Percentiles rank a stretch among this genome's conserved stretches.
Conservation (phyloP, 345 rosid species). For the Bruguiera sexangula region DNA sequence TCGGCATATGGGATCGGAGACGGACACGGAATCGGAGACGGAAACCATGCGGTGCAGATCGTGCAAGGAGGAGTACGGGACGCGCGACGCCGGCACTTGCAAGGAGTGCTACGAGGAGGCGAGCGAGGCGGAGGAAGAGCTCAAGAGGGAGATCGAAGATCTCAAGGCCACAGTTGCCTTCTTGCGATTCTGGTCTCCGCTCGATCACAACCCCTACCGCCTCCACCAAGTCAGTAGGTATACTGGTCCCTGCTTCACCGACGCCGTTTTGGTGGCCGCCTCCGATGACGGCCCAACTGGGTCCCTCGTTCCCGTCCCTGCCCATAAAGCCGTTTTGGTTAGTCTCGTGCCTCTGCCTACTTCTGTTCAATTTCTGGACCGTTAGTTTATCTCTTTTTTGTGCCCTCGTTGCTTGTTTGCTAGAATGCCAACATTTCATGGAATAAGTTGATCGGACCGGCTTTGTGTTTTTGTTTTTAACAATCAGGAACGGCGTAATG, state of each 20-base stretch:
- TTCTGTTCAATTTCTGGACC: neutral
- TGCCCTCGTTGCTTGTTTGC: neutral
- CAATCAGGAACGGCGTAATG: no score
- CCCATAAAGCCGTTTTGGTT: conserved; percentile 73
- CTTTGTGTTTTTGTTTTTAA: no score
- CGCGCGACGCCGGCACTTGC: conserved; percentile 57
- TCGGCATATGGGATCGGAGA: conserved; percentile 14
- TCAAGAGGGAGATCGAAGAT: conserved; percentile 71
- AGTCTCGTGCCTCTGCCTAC: neutral
- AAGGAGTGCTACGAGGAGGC: conserved; percentile 64
- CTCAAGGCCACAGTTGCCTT: conserved; percentile 64
- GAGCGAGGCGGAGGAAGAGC: conserved; percentile 62
- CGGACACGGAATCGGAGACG: conserved; percentile 22
- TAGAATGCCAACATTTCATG: no score
- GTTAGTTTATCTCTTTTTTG: neutral
- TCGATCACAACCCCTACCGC: conserved; percentile 30
- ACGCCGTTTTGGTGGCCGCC: conserved; percentile 57
- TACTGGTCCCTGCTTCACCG: conserved; percentile 39
- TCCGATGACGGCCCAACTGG: conserved; percentile 37
- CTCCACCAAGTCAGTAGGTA: conserved; percentile 2
- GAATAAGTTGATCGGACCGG: no score
- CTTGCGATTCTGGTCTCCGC: conserved; percentile 51
- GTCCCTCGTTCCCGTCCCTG: conserved; percentile 49
- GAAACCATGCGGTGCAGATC: conserved; percentile 54
- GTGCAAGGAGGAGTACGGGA: conserved; percentile 54